Base-by-base conservation (phyloP, 305 asterid species). In the Solanum hybrid region DNA sequence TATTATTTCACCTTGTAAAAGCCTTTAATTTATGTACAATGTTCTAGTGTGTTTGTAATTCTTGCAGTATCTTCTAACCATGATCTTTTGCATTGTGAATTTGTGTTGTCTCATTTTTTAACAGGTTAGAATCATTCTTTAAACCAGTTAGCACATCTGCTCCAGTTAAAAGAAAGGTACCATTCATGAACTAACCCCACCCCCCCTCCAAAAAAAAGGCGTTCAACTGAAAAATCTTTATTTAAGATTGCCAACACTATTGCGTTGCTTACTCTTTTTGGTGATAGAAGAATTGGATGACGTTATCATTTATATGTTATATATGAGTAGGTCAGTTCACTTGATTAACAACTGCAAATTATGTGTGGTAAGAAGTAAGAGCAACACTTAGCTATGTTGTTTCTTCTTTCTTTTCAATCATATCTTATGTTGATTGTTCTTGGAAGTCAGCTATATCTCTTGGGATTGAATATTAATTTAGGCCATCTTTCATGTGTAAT, bases 51-150 rank as follows among this genome's bases (percentile, higher is more conserved):
- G 32, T 84, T 46, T 20, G 29, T 51, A 46, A 5, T 84, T 82
- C 69, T 77, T 77, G 75, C 27, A 51, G 86, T 37, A 79, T 69
- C n/a, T 77, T 42, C 85, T 42, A 46, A 76, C n/a, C 51, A 14
- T 86, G 89, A 60, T 89, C 69, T 88, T 37, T 37, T 79, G 66
- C 42, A 87, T 84, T 64, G 40, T 60, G 71, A 46, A 73, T 90
- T 91, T 66, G 85, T 91, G 89, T 64, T 89, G 80, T 85, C 77
- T 90, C 75, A 79, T 24, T 72, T 87, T 56, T 24, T 37, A 92
- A 90, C 99, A 97, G 99, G 94, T 90, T 96, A 89, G 99, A 97
- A 81, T 97, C 99, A 37, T 96, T 96, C 94, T 96, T 97, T 90
- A 97, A 95, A 93, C 99, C 99, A 85, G 96, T 91, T 82, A 91